A percentile compares a stretch with the other conserved stretches of the same genome.
Evolutionary conservation across 192 early-diverging fungal species (phyloP).

Genomic region (Paraglomus brasilianum): DNA sequence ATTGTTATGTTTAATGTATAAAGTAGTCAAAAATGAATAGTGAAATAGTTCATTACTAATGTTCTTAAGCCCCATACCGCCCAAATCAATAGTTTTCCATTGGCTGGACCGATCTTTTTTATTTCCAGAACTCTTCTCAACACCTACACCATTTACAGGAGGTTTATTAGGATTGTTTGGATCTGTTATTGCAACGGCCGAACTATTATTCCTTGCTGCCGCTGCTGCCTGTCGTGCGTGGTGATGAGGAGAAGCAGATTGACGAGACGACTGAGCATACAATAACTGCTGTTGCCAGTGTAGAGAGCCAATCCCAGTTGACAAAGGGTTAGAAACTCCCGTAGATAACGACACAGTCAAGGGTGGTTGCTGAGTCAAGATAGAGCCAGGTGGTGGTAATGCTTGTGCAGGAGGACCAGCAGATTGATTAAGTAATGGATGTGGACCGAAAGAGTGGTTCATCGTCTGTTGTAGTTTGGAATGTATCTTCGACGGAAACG

Average conservation of each 20-base stretch:
- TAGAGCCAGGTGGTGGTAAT: background rate
- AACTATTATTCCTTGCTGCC: constrained; percentile 61
- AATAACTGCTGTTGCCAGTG: constrained; percentile 77
- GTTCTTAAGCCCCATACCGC: constrained; percentile 92
- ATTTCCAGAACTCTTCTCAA: constrained; percentile 38
- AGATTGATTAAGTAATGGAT: constrained; percentile 20
- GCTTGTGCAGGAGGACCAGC: constrained; percentile 18
- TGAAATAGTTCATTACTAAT: constrained; percentile 72
- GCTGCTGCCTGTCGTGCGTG: constrained; percentile 88
- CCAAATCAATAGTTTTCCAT: constrained; percentile 90
- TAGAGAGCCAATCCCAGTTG: constrained; percentile 26
- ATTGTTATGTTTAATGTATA: constrained; percentile 97
- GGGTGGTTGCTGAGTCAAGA: background rate
- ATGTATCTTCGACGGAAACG: constrained; percentile 15
- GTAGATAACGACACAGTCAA: background rate
- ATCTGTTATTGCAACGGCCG: constrained; percentile 55
- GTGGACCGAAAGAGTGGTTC: background rate
- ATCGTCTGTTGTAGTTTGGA: constrained; percentile 9
- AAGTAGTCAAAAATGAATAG: constrained; percentile 84
- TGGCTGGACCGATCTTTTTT: constrained; percentile 42
- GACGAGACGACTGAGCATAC: constrained; percentile 69
- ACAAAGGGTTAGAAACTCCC: background rate
- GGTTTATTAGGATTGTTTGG: constrained; percentile 55
- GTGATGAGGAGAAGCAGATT: constrained; percentile 79
- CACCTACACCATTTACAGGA: constrained; percentile 42